Conservation (phyloP, 345 rosid genomes). For the Melastoma malabathricum region DNA sequence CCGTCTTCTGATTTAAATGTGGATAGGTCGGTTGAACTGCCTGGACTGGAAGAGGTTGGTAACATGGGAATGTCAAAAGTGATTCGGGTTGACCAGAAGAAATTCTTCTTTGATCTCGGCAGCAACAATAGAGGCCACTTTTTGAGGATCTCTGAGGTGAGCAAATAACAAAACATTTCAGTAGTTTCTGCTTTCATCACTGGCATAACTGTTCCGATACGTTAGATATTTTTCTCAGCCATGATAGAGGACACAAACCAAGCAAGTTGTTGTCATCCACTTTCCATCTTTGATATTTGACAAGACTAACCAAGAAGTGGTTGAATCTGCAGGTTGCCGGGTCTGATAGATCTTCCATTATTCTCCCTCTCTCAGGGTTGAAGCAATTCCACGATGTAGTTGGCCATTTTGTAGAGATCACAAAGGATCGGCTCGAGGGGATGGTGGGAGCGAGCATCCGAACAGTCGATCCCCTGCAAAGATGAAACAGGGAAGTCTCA, state of each 20-base stretch:
- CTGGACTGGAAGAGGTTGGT: slow-evolving; percentile 59
- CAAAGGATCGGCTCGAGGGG: slow-evolving; percentile 83
- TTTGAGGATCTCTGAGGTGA: slow-evolving; percentile 92
- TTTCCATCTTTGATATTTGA: neutral
- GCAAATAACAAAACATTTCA: slow-evolving; percentile 1
- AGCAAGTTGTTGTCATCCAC: too few relatives aligned
- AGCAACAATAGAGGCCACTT: slow-evolving; percentile 92
- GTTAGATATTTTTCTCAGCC: neutral
- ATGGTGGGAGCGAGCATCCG: slow-evolving; percentile 78
- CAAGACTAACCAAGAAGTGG: slow-evolving; percentile 1
- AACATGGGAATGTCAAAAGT: slow-evolving; percentile 58
- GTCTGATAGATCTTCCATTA: slow-evolving; percentile 85
- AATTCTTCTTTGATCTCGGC: slow-evolving; percentile 91
- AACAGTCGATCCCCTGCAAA: slow-evolving; percentile 81
- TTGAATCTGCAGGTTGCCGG: slow-evolving; percentile 66
- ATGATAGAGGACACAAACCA: too few relatives aligned
- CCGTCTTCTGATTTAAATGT: slow-evolving; percentile 55
- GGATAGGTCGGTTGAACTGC: slow-evolving; percentile 58
- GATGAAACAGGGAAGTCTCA: slow-evolving; percentile 30
- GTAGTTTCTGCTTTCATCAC: too few relatives aligned
- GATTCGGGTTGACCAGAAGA: slow-evolving; percentile 84
- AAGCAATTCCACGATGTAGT: slow-evolving; percentile 86
- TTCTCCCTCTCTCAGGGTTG: slow-evolving; percentile 84
- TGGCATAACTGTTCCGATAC: neutral
- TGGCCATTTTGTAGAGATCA: slow-evolving; percentile 93